Evolutionary conservation across 1,284 basidiomycete species (phyloP), one percentile per base, ranked within the genome.

Genomic region (Neonothopanus nambi): DNA sequence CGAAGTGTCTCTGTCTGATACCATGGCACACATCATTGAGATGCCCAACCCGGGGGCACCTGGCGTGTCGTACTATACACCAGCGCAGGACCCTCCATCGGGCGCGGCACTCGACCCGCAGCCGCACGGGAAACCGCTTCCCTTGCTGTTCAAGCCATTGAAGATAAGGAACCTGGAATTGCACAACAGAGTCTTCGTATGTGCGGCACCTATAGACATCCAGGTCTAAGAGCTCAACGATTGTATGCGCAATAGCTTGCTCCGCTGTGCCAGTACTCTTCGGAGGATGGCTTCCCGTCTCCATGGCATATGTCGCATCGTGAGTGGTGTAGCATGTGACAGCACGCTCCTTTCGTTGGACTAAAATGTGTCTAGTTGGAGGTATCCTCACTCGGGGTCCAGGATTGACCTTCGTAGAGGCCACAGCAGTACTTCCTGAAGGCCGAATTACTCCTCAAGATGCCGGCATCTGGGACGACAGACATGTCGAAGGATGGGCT

Each of bases 401-500:
- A 8, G 81, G 80, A 0, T 67, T 79, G 5, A 76, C 82, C 49
- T 73, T 82, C 55, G 66, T 86, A 11, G 85, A 88, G 68, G 82
- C 82, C 3, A 82, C 82, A 0, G 78, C 81, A 1, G 81, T 91
- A 1, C 60, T 78, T 0, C 79, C 88, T 0, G 83, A 91, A 62
- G 78, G 80, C 5, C 72, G 79, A 7, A 78, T 77, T 57, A 71
- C 76, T 0, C 75, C 79, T 11, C 65, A 80, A 50, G 77, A 81
- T 49, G 42, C 66, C 17, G 91, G 91, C 0, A 72, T 95, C 51
- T 95, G 91, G 89, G 74, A 78, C 5, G 89, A 92, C 64, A 78
- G 76, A 2, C 93, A 95, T 48, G 82, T 88, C 42, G 77, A 73
- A 3, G 78, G 84, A 0, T 75, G 91, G 51, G 80, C 84, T 63